These are phyloP conservation scores for Aureobasidium sp. DNA, from an alignment of 2,329 filamentous ascomycete species.

Conservation along the genomic window DNA sequence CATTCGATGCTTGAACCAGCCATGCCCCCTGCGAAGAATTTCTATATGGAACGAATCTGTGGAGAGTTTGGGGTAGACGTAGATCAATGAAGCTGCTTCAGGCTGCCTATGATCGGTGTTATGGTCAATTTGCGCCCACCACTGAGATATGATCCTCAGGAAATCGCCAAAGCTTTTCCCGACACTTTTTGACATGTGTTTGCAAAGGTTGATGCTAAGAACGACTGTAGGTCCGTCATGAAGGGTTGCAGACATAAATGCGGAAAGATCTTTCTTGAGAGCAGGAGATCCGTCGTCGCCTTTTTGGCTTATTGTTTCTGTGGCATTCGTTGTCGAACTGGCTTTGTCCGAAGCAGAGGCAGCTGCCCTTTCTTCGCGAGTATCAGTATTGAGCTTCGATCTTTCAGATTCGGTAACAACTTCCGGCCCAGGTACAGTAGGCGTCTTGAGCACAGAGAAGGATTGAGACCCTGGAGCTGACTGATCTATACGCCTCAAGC, in stretches of 20 bases:
- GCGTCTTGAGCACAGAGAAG: not conserved
- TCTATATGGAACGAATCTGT: not conserved
- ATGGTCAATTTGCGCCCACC: not conserved
- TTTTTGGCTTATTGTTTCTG: not conserved
- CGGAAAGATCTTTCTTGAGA: not conserved
- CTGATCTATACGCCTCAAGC: not conserved
- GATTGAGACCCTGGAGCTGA: not conserved
- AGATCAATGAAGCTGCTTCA: not conserved
- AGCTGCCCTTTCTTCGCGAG: too few relatives aligned
- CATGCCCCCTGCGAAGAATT: not conserved
- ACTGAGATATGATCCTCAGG: not conserved
- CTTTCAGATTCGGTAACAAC: not conserved
- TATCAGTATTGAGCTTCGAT: not conserved
- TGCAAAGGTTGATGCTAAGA: not conserved
- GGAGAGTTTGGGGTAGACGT: not conserved
- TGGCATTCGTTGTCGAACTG: too few relatives aligned
- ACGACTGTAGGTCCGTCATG: not conserved
- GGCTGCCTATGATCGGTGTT: too few relatives aligned
- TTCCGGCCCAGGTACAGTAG: not conserved
- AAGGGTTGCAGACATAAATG: not conserved
- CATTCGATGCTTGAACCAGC: not conserved
- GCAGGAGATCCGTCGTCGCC: not conserved
- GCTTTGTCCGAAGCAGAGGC: too few relatives aligned
- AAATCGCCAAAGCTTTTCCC: not conserved
- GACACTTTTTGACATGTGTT: not conserved